Percentiles rank a stretch among this genome's conserved stretches.
Evolutionary conservation across 2,329 filamentous ascomycete species (phyloP).

Genomic region (Colletotrichum incanum): DNA sequence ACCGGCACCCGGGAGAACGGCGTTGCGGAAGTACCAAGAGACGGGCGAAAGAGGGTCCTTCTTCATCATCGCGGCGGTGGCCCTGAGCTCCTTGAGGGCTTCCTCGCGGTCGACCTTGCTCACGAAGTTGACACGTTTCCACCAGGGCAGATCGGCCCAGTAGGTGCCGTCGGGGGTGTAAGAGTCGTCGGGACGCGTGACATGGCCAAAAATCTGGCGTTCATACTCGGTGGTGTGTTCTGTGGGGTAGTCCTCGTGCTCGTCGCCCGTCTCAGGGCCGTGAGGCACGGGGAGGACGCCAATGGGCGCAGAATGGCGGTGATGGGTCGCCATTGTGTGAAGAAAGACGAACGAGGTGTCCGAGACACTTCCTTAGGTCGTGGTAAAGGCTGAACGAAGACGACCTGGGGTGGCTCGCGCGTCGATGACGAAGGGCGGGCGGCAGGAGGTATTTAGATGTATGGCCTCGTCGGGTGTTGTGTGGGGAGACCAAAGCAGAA

Average conservation of each 20-base stretch:
- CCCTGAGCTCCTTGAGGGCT: conserved; percentile 75
- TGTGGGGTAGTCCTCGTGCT: conserved; percentile 54
- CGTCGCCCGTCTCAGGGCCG: conserved; percentile 64
- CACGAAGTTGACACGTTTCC: conserved; percentile 82
- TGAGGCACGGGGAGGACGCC: conserved; percentile 72
- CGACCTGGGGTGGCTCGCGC: conserved; percentile 15
- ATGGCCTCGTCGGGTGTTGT: conserved; percentile 3
- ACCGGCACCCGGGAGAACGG: conserved; percentile 92
- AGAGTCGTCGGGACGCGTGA: conserved; percentile 90
- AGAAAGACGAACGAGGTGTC: background rate
- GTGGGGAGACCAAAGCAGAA: conserved; percentile 34
- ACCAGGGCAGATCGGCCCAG: conserved; percentile 89
- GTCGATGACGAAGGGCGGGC: conserved; percentile 6
- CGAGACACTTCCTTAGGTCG: conserved; percentile 16
- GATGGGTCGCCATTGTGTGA: conserved; percentile 50
- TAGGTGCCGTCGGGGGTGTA: conserved; percentile 88
- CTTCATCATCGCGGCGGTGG: conserved; percentile 86
- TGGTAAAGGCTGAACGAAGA: conserved; percentile 1
- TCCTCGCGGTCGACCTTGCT: conserved; percentile 80
- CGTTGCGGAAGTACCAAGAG: conserved; percentile 90
- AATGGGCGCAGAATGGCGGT: conserved; percentile 58
- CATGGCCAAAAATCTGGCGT: conserved; percentile 78
- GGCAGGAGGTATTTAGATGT: conserved; percentile 19
- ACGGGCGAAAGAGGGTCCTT: conserved; percentile 87
- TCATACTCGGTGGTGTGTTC: conserved; percentile 64